Evolutionary conservation across 495 filamentous ascomycete genomes (phyloP), one percentile per base, ranked within the genome.

Genomic region (Cenococcum geophilum): DNA sequence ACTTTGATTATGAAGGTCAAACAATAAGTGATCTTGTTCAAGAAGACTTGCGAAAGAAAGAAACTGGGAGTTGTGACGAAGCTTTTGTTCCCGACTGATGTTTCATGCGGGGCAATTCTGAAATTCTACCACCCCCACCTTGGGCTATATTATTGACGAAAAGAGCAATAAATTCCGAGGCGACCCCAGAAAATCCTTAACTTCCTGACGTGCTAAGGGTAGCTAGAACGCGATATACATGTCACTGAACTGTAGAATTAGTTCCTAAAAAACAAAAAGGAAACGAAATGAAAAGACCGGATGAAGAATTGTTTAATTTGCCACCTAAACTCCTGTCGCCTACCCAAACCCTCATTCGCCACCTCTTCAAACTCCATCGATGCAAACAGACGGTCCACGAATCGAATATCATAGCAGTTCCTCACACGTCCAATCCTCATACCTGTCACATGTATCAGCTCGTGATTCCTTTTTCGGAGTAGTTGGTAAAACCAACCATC

Each of bases 351-450:
- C 57, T 50, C 48, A 32, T 61, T 59, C 54, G 52, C n/a, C 49
- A 25, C 35, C 18, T 42, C 52, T 32, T 16, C 35, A 50, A 64
- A 68, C 65, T 68, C 65, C 65, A 47, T 47, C 18, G 22, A 64
- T 64, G 61, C 61, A 57, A 51, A 6, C 8, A 56, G 25, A 32
- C 21, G 3, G 6, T 32, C 27, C 27, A 14, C 22, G 18, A 27
- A 18, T n/a, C 3, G 9, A 18, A 37, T 23, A 21, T 55, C 57
- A 23, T 57, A 95, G 80, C 35, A 98, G 79, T 71, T 98, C 93
- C 77, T 98, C 93, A 76, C 91, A 96, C 55, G 90, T 93, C 93
- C 93, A 98, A 74, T 98, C 93, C 79, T 98, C 93, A 72, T 98
- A 98, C 77, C 92, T 96, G 60, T 21, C 20, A 18, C n/a, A 25